Evolutionary conservation across 768 basidiomycete species (phyloP), one percentile per base, ranked within the genome.

Genomic region (Mrakia hoshinonis): DNA sequence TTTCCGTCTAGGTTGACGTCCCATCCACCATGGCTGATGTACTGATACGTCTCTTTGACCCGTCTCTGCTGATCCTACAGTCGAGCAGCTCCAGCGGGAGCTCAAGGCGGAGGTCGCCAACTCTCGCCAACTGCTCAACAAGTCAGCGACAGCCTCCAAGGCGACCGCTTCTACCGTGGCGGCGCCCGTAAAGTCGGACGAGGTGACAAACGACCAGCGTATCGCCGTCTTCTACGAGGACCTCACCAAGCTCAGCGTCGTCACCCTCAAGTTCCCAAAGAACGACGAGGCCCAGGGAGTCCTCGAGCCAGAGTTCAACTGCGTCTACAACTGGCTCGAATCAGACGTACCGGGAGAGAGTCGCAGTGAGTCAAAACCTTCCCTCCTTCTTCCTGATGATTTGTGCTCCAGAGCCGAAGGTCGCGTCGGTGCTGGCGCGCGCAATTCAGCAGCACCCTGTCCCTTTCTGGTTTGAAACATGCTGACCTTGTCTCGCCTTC

Each of bases 81-180:
- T 70, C 38, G 69, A 60, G 29, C 69, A 64, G 38, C 60, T 61
- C 60, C 60, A 70, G 46, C 61, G 51, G 11, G 69, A 70, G 49
- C 69, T 70, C 36, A 39, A 43, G 13, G 26, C 69, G 15, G 69
- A 70, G 38, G 49, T 61, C 22, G 62, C 48, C n/a, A 47, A 70
- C 69, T 70, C 69, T 36, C 69, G 46, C 13, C 12, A 63, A 20
- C 69, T 70, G 20, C 61, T 68, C 54, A 68, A 60, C 38, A 15
- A 52, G 10, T 22, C 31, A 18, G 38, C 54, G 10, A 4, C 67
- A 7, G 43, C 52, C 26, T 15, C 52, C 12, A 29, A 24, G 4
- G 29, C 67, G 2, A 22, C 67, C 31, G 29, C 48, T 1, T 11
- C 65, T 0, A 39, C 49, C 11, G 54, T 24, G 0, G 39, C 38